Base-by-base conservation (phyloP, 2,329 filamentous ascomycete genomes). In the Paecilomyces fulvus region DNA sequence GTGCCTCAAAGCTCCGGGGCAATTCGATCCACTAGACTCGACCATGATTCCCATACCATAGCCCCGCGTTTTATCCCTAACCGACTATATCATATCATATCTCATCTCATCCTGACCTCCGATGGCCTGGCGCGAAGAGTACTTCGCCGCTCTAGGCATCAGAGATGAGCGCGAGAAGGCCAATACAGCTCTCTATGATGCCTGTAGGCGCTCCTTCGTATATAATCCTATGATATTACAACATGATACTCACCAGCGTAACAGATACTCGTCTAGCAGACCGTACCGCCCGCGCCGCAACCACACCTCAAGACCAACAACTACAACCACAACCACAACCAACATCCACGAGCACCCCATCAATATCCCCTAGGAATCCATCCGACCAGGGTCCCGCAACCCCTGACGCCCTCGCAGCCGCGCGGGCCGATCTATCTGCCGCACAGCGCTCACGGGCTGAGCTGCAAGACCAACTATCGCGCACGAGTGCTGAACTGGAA, bases 51-150 rank as follows among this genome's bases (percentile, higher is more conserved):
- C 25, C 48, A 49, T 49, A 49, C 48, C 48, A 49, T 49, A 49
- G 48, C 48, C 25, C 25, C 48, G 48, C 52, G 17, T 53, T 23
- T 43, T 46, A 20, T 53, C 30, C 46, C n/a, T 25, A 53, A 37
- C 17, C 49, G 30, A 23, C 51, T 9, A 30, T 43, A 56, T 28
- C 52, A 63, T 63, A 57, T 53, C 55, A 59, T 43, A 23, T 51
- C n/a, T 51, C 48, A 23, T 37, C 31, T 25, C 49, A 54, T 56
- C 53, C 30, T 58, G 54, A 50, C 51, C 33, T 58, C 64, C 52
- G 55, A 84, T 85, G 82, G 80, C 82, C 77, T 95, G 92, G 89
- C 83, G 86, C 67, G 85, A 89, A 63, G 88, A 95, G 66, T 96
- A 95, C 72, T 79, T 89, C 60, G 79, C 83, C 59, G 87, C 87